A percentile compares a stretch with the other conserved stretches of the same genome.
These are phyloP conservation scores for Geranium rotundifolium DNA, from an alignment of 345 rosid species.

Conservation along the genomic window DNA sequence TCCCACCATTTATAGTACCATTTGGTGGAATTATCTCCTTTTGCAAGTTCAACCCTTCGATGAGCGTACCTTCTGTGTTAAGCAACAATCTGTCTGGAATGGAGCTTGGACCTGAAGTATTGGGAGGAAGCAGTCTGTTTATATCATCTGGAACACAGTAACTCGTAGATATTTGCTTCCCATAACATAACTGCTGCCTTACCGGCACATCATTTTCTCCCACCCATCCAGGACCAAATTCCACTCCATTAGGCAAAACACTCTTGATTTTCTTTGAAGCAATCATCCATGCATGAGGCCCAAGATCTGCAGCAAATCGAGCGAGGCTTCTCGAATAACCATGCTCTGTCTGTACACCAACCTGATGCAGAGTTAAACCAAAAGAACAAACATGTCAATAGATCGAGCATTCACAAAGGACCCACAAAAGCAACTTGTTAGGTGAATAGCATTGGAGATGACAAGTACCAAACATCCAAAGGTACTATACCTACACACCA, in stretches of 20 bases:
- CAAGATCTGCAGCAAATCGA: conserved; percentile 74
- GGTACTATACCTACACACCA: neutral
- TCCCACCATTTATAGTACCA: conserved; percentile 12
- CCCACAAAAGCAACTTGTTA: neutral
- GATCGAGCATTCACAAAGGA: neutral
- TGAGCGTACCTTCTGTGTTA: conserved; percentile 22
- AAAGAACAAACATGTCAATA: no score
- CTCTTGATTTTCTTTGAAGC: conserved; percentile 62
- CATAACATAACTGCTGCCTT: conserved; percentile 15
- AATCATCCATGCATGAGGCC: conserved; percentile 66
- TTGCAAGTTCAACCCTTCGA: neutral
- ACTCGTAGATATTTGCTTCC: no score
- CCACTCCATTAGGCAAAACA: conserved; percentile 47
- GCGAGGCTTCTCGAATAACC: conserved; percentile 87
- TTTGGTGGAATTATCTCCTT: conserved; percentile 20
- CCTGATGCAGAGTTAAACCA: conserved; percentile 34
- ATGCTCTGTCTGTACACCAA: conserved; percentile 59
- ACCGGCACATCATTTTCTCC: conserved; percentile 46
- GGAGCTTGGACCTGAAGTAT: conserved; percentile 26
- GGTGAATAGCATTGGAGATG: neutral
- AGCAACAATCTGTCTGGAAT: conserved; percentile 21
- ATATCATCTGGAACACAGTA: conserved; percentile 18
- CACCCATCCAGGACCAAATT: conserved; percentile 73
- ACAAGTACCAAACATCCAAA: no score
- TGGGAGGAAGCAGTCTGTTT: conserved; percentile 31